Base-by-base conservation (phyloP, 2,329 filamentous ascomycete species). In the Dactylella cylindrospora region DNA sequence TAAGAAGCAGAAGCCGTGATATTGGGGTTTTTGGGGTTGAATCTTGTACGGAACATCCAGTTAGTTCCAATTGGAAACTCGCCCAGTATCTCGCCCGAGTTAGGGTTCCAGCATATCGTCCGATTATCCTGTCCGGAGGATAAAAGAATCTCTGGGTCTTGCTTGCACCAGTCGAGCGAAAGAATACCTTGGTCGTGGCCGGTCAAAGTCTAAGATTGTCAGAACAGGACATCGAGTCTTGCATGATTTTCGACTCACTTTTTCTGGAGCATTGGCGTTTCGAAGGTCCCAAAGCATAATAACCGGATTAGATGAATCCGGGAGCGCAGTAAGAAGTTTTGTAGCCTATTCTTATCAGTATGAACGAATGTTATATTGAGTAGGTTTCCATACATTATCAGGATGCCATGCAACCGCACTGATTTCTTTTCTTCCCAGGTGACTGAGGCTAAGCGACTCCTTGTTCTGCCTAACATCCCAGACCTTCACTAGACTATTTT, bases 391-490 rank as follows among this genome's bases (percentile, higher is more conserved):
- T 35, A 76, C 86, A 75, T 88, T 91, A 70, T 93, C 88, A 0
- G 93, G 94, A 70, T 98, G 93, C 93, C 93, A 98, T 9, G 90
- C 90, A 68, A 98, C 89, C 60, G 94, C 85, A 74, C 90, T 96
- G 70, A 97, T 90, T 49, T 90, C 80, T 76, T 96, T 98, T 65
- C 93, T 84, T 71, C 88, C 93, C 66, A 79, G 77, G 71, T 88
- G 87, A 78, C 96, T 98, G 66, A 98, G 78, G 28, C 90, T 96
- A 74, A 98, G 77, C 52, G 90, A 96, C 68, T 95, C 90, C 76
- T 95, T 96, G 81, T 95, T 97, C 9, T 88, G 90, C 78, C 95
- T 96, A 66, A 97, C 80, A 75, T 98, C 93, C 93, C 93, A 98
- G 13, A 98, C 91, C 1, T 93, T 97, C 28, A 97, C 90, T 70